A percentile compares a stretch with the other conserved stretches of the same genome.
These are phyloP conservation scores for Oligophagozyma castellii DNA, from an alignment of 1,139 yeast species.

Conservation along the genomic window DNA sequence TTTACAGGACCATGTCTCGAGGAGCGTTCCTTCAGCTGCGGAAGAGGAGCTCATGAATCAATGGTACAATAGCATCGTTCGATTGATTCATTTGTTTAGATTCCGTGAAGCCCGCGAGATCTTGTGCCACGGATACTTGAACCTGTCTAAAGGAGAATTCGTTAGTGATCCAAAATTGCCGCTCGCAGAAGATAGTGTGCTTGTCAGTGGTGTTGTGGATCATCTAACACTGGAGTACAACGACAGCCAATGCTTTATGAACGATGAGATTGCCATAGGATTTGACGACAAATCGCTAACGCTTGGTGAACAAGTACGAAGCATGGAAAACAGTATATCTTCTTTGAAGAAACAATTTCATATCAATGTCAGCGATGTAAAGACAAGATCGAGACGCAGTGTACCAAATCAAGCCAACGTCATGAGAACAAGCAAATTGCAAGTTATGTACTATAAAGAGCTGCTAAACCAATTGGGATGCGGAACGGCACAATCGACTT, in stretches of 20 bases:
- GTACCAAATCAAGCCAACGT: conserved; percentile 38
- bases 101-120: conserved; percentile 49
- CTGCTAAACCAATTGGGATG: conserved; percentile 30
- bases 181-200: conserved; percentile 21
- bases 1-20: conserved; percentile 4
- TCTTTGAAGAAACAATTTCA: too few species aligned
- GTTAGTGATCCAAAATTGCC: conserved; percentile 8
- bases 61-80: conserved; percentile 27
- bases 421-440: conserved; percentile 35
- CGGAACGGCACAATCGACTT: conserved; percentile 13
- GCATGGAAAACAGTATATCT: neutral
- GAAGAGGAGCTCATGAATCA: conserved; percentile 22
- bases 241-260: conserved; percentile 16
- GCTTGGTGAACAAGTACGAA: neutral
- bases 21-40: conserved; percentile 5
- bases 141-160: conserved; percentile 23
- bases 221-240: conserved; percentile 24
- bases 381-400: conserved; percentile 34
- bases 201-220: conserved; percentile 55
- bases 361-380: conserved; percentile 38
- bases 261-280: conserved; percentile 22
- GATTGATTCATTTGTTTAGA: conserved; percentile 29
- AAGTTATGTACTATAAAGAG: conserved; percentile 42
- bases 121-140: conserved; percentile 39
- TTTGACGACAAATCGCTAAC: conserved; percentile 8